Percentiles rank a stretch among this genome's conserved stretches.
Conservation (phyloP, 1,139 yeast species). For the Suhomyces bribrorum region DNA sequence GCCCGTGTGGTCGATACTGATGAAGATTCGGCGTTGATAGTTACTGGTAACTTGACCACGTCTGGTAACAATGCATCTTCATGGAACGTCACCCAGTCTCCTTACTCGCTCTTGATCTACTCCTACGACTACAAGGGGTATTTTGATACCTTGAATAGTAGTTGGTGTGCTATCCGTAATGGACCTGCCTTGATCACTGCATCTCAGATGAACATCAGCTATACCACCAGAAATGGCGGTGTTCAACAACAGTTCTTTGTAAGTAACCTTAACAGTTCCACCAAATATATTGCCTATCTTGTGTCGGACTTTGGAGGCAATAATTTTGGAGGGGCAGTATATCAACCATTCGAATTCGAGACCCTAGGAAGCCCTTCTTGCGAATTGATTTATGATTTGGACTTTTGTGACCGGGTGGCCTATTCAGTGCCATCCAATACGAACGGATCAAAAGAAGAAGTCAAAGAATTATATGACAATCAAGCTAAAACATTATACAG, state of each 20-base stretch:
- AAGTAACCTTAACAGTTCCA: conserved; percentile 58
- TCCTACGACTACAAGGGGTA: conserved; percentile 40
- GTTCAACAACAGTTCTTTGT: conserved; percentile 63
- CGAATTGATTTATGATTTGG: conserved; percentile 69
- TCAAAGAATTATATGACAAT: conserved; percentile 56
- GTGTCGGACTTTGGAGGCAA: conserved; percentile 50
- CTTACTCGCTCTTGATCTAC: conserved; percentile 50
- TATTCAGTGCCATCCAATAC: conserved; percentile 78
- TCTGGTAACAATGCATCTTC: conserved; percentile 18
- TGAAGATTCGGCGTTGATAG: conserved; percentile 65
- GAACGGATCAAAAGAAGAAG: conserved; percentile 21
- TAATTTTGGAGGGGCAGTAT: conserved; percentile 66
- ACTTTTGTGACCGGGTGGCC: conserved; percentile 79
- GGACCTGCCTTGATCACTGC: conserved; percentile 42
- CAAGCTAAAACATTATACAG: conserved; percentile 56
- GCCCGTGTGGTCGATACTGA: conserved; percentile 73
- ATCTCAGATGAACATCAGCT: conserved; percentile 32
- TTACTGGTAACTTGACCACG: conserved; percentile 58
- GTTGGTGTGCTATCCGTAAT: conserved; percentile 73
- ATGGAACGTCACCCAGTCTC: conserved; percentile 32
- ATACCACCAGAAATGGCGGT: conserved; percentile 51
- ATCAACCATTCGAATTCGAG: conserved; percentile 57
- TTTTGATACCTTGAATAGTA: conserved; percentile 48
- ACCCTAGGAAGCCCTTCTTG: conserved; percentile 65
- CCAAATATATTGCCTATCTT: conserved; percentile 67